These are phyloP conservation scores for Ustilago trichophora DNA, from an alignment of 1,284 basidiomycete genomes.

Conservation along the genomic window DNA sequence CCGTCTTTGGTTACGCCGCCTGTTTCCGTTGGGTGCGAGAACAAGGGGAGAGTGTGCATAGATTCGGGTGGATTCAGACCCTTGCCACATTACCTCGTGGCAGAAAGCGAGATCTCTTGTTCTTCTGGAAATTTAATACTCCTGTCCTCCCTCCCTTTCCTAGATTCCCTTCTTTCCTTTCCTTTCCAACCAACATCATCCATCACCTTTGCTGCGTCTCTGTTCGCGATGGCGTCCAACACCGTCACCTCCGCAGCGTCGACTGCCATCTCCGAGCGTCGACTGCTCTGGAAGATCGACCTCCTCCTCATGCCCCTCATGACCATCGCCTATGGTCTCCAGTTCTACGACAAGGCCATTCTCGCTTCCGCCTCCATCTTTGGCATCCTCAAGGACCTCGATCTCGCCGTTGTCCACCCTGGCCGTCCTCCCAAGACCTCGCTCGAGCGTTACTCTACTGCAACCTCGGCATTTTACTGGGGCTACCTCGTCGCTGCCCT, in stretches of 20 bases:
- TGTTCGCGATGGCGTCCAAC: no score
- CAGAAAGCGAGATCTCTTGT: neutral
- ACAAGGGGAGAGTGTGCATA: no score
- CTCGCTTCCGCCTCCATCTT: slow-evolving; percentile 70
- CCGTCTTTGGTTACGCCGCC: no score
- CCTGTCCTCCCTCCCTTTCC: no score
- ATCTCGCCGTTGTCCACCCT: slow-evolving; percentile 58
- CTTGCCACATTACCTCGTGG: slow-evolving; percentile 4
- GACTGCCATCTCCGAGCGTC: slow-evolving; percentile 29
- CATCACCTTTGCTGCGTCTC: no score
- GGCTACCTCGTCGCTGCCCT: slow-evolving; percentile 69
- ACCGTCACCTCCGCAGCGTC: neutral
- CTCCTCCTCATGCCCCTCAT: slow-evolving; percentile 68
- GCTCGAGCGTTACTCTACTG: slow-evolving; percentile 48
- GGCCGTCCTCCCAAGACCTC: slow-evolving; percentile 58
- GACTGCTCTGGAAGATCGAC: slow-evolving; percentile 50
- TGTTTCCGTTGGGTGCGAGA: no score
- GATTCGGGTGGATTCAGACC: neutral
- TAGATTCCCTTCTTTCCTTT: no score
- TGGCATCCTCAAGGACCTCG: slow-evolving; percentile 69
- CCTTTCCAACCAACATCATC: no score
- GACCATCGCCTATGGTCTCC: slow-evolving; percentile 69
- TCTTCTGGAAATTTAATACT: neutral
- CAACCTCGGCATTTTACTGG: slow-evolving; percentile 68
- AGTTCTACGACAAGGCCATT: slow-evolving; percentile 70